phyloP scores from a whole-genome alignment of 129 eudicot genomes.

The Flaveria ramosissima region DNA sequence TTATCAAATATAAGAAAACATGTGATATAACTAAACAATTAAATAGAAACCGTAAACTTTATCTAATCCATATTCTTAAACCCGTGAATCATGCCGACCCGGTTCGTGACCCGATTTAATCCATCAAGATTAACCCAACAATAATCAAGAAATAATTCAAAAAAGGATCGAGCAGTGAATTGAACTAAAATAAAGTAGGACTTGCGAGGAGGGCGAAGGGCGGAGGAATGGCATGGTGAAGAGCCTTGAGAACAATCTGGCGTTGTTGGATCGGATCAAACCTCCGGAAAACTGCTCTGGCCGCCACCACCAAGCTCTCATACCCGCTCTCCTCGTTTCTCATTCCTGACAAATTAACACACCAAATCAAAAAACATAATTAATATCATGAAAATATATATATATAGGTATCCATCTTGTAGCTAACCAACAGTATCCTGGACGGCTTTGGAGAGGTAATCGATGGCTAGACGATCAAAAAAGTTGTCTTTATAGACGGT shows the following conservation, averaged over 20 bases:
- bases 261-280: slow-evolving; percentile 58
- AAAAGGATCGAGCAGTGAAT: no score
- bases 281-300: slow-evolving; percentile 37
- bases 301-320: slow-evolving; percentile 70
- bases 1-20: no score
- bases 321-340: slow-evolving; percentile 60
- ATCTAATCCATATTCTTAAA: no score
- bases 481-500: slow-evolving; percentile 57
- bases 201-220: slow-evolving; percentile 65
- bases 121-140: no score
- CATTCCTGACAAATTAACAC: slow-evolving; percentile 35
- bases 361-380: no score
- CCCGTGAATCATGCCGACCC: no score
- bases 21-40: no score
- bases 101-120: no score
- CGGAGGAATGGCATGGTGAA: slow-evolving; percentile 60
- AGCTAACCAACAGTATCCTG: slow-evolving; percentile 68
- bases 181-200: slow-evolving; percentile 15
- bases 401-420: no score
- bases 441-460: slow-evolving; percentile 64
- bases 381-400: background rate
- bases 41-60: no score
- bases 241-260: slow-evolving; percentile 48
- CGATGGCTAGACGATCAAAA: slow-evolving; percentile 64
- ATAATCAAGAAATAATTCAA: no score